Evolutionary conservation across 257 asterid genomes (phyloP), one percentile per base, ranked within the genome.

Genomic region (Sherardia arvensis): DNA sequence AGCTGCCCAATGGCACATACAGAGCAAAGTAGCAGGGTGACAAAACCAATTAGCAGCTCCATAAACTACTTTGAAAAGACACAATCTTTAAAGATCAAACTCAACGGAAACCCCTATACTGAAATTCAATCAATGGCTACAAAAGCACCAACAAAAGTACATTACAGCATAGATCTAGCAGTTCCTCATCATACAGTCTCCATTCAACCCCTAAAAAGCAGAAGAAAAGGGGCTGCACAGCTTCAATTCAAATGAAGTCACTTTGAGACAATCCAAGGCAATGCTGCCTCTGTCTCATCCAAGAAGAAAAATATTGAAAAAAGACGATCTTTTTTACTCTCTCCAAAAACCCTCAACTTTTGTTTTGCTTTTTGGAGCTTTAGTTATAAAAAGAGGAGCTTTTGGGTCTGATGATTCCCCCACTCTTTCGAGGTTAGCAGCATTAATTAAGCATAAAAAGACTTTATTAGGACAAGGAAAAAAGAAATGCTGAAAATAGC

Each of bases 1-100:
- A 90, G 95, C 83, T 93, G 97, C 38, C 96, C 96, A 49, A 77
- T 27, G 38, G 85, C 74, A 69, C 76, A 76, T 32, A 75, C 76
- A 33, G 81, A 74, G 71, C 81, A 87, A 33, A 83, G 74, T 55
- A 76, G 74, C 1, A 84, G 73, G 33, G 82, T 55, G 26, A 84
- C 71, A 68, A 83, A 43, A 83, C 84, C 64, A 71, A 91, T 69
- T 20, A 81, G 49, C 83, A 81, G 49, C 83, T 75, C 80, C 98
- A 87, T 87, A n/a, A n/a, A n/a, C n/a, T n/a, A 62, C 64, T 67
- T 49, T 8, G 11, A 32, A 30, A 29, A 57, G 17, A 40, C n/a
- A 1, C 54, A 32, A 66, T 23, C 36, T n/a, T 25, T 25, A 67
- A 57, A n/a, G n/a, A 23, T 10, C 29, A 20, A 30, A 47, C 51